Evolutionary conservation across 208 protist genomes (phyloP), one percentile per base, ranked within the genome.

Genomic region (Crithidia brevicula): DNA sequence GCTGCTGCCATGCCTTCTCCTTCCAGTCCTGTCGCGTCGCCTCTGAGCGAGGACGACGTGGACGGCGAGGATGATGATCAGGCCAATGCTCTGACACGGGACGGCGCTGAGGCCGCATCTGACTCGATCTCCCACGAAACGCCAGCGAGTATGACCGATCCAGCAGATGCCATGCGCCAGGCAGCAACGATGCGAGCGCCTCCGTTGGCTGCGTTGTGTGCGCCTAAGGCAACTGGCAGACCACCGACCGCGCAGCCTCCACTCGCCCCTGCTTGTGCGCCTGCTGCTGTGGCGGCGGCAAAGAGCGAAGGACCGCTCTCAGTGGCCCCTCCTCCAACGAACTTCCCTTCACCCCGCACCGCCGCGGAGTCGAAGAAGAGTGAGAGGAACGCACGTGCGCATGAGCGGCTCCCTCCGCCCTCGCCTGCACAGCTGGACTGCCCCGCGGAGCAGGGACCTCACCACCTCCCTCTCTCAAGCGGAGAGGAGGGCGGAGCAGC

Each of bases 1-100:
- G 53, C 60, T 9, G 68, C 68, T 27, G 33, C 68, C 9, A 74
- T 74, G 68, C 68, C 60, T 15, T 74, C 68, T 2, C 68, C 68
- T 8, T 74, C 68, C 1, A 74, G 68, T 36, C 68, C 68, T 43
- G 34, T 74, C 18, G 27, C 68, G 18, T 57, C 60, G 4, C 56
- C 67, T 28, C 28, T 36, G 10, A 23, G 31, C 0, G 68, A 74
- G 15, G 67, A 33, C 8, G 43, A 62, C 13, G 33, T 51, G 2
- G 28, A 45, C 10, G 67, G 43, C 9, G 49, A 33, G 27, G 16
- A 50, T 16, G 20, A 40, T 7, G 36, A 40, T 7, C 0, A 1
- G 36, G 0, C 10, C 36, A 13, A 40, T 40, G 36, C 36, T 16
- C 10, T 13, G 36, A 40, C 8, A 13, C 0, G 8, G 10, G 42